Evolutionary conservation across 179 eudicot genomes (phyloP), one percentile per base, ranked within the genome.

Genomic region (Corrigiola litoralis): DNA sequence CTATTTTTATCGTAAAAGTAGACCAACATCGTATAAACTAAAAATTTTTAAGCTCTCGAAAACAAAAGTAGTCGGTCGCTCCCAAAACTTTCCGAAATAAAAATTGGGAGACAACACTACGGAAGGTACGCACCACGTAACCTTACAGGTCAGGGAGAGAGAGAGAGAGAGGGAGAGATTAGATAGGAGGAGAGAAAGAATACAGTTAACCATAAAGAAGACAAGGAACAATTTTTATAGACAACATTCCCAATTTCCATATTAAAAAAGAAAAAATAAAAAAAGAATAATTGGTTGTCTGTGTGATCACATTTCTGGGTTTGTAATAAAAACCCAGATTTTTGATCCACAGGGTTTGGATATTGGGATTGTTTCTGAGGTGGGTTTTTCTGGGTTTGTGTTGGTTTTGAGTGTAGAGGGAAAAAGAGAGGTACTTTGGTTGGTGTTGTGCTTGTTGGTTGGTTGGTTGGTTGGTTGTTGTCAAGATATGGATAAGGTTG

Each of bases 291-390:
- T 23, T 37, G 12, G 41, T 64, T 61, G n/a, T 66, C 47, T 68
- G 65, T 68, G 73, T 62, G 73, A 74, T 74, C 77, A 74, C 63
- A 55, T 62, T 73, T 67, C 68, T 67, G 77, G 77, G 77, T 61
- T 16, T 4, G 41, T 58, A 38, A n/a, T n/a, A n/a, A n/a, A n/a
- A n/a, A 28, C 72, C 68, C 77, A 73, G 72, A 62, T 68, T 44
- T 72, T 57, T 74, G 69, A 41, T 62, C 61, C 73, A 62, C 65
- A 74, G 59, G 41, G n/a, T n/a, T n/a, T n/a, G n/a, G n/a, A n/a
- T n/a, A n/a, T n/a, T 72, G 17, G 58, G 63, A 57, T n/a, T 49
- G 42, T 27, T 38, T 61, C 6, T 27, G 42, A 32, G 59, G 51
- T 60, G 67, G 74, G 63, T 53, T 62, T 54, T 50, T 60, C 45